Evolutionary conservation across 2,329 filamentous ascomycete genomes (phyloP), one percentile per base, ranked within the genome.

Genomic region (Cercospora citrullina): DNA sequence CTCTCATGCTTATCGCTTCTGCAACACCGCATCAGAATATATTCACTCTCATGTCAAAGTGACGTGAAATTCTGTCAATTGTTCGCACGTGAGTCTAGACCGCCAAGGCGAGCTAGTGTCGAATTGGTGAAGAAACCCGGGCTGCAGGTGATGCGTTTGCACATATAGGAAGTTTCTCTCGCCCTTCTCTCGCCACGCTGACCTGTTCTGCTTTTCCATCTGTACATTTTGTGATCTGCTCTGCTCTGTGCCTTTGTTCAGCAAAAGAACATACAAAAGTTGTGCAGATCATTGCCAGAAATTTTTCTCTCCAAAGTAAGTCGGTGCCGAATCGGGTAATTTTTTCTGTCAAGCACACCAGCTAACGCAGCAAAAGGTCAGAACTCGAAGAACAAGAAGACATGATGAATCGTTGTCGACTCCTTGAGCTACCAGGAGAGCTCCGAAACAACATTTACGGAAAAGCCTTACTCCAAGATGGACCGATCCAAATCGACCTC

Each of bases 391-490:
- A 48, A 48, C n/a, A 48, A 48, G 42, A 48, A 57, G 8, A 60
- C 16, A 26, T 14, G 28, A 62, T 45, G 23, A 45, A 28, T 39
- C 58, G 58, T 4, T 62, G 60, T 16, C 60, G 60, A 48, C 39
- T 62, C 23, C 60, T 62, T 16, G 60, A 62, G 16, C 28, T 62
- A 10, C 60, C 60, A 3, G 60, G 21, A 18, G 60, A 62, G 5
- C 26, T 62, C 21, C 60, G 60, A 7, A 62, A 62, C 16, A 62
- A 62, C 60, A 62, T 62, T 23, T 62, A 62, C 39, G 36, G 51
- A 31, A 36, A 30, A n/a, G 31, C 39, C 4, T 10, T 62, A 4
- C 36, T 62, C 3, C 26, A 62, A 45, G 7, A 16, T 14, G 45
- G 36, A 23, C n/a, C 61, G 21, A 33, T 63, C 42, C 26, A 36